Conservation (phyloP, 257 asterid species). For the Lantana camara region DNA sequence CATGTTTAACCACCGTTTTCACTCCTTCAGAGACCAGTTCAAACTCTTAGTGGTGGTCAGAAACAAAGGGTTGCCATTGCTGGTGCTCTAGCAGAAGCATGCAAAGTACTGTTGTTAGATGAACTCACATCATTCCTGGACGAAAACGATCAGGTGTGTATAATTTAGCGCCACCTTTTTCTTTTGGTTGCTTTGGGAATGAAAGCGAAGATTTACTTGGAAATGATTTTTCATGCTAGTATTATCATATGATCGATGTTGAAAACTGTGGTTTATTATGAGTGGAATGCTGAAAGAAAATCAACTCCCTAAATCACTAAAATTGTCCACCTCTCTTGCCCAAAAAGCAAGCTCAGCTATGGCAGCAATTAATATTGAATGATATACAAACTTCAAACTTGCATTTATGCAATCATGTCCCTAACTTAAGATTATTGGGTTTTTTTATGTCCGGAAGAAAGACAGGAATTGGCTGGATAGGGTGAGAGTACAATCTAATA, state of each 20-base stretch:
- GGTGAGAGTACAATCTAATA: neutral
- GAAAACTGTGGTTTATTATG: neutral
- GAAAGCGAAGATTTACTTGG: neutral
- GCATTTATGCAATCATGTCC: neutral
- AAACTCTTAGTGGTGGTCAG: constrained; percentile 99
- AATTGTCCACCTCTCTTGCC: neutral
- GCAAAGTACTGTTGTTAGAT: constrained; percentile 87
- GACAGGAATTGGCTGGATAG: neutral
- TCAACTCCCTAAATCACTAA: neutral
- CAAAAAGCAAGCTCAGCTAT: too few species aligned
- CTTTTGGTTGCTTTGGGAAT: constrained; percentile 6
- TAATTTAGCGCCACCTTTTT: neutral
- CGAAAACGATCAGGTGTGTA: constrained; percentile 85
- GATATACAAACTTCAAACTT: too few species aligned
- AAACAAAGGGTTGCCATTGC: constrained; percentile 98
- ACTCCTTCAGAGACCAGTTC: constrained; percentile 77
- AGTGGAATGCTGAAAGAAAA: neutral
- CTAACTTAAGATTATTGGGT: neutral
- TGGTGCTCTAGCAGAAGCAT: constrained; percentile 96
- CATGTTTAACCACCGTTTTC: constrained; percentile 16
- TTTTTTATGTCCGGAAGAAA: neutral
- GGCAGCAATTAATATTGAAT: too few species aligned
- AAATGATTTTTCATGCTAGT: neutral
- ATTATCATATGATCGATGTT: neutral
- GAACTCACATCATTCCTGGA: constrained; percentile 97